A percentile compares a stretch with the other conserved stretches of the same genome.
Conservation (phyloP, 78 protist species). For the slime mould (Dictyostelium discoideum) region DNA sequence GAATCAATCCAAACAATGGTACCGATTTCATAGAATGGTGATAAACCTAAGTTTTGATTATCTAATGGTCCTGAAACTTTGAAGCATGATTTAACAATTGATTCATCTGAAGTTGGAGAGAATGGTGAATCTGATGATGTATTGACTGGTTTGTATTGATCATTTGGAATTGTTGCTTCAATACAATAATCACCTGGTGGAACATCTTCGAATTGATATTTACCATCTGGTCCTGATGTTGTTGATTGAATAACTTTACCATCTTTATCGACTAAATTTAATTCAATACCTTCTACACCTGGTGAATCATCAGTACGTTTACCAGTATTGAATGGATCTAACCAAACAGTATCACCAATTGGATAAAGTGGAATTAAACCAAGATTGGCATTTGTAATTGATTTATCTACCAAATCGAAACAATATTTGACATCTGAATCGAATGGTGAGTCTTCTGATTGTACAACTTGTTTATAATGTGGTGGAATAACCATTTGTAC, state of each 20-base stretch:
- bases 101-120: background rate
- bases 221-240: background rate
- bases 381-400: background rate
- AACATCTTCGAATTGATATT: background rate
- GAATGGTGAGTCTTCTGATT: background rate
- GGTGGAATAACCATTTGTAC: background rate
- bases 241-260: background rate
- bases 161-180: background rate
- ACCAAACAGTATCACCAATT: background rate
- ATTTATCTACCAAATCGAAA: background rate
- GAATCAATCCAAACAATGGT: slow-evolving; percentile 14
- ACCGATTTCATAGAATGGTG: slow-evolving; percentile 35
- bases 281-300: background rate
- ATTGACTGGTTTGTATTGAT: background rate
- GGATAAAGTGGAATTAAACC: slow-evolving; percentile 3
- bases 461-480: background rate
- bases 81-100: background rate
- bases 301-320: background rate
- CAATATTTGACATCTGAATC: slow-evolving; percentile 8
- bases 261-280: background rate
- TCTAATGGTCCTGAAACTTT: background rate
- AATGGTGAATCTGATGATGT: background rate
- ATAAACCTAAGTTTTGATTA: slow-evolving; percentile 32
- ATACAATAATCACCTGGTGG: slow-evolving; percentile 25
- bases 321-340: background rate